A percentile compares a stretch with the other conserved stretches of the same genome.
phyloP scores from a whole-genome alignment of 2,329 filamentous ascomycete species.

The Neofusicoccum umdonicola region DNA sequence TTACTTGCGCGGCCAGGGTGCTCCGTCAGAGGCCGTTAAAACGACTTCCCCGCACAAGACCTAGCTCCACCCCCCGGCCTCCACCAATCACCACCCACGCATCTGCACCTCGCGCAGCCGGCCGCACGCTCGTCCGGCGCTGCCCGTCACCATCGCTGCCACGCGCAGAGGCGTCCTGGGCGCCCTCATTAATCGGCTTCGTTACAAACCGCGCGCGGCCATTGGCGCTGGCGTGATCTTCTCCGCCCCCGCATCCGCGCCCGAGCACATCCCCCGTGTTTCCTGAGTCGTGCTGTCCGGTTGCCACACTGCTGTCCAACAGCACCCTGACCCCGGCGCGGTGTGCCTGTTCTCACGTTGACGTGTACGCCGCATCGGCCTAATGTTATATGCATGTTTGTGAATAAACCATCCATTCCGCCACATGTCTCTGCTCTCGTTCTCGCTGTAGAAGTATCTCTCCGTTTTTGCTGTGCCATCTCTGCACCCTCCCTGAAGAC shows the following conservation, averaged over 20 bases:
- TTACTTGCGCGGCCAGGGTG: constrained; percentile 6
- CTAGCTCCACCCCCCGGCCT: background rate
- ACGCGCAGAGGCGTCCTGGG: background rate
- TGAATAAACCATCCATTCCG: too few relatives aligned
- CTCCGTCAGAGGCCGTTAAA: background rate
- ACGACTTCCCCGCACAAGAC: constrained; percentile 11
- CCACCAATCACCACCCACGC: constrained; percentile 2
- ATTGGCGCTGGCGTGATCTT: background rate
- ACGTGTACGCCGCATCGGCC: too few relatives aligned
- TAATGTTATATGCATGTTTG: too few relatives aligned
- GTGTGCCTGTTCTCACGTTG: background rate
- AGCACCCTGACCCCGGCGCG: background rate
- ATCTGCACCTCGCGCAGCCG: background rate
- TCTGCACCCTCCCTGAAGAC: background rate
- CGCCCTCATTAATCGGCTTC: background rate
- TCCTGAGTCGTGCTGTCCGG: background rate
- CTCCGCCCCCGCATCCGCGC: constrained; percentile 9
- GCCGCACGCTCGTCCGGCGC: constrained; percentile 3
- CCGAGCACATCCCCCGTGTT: constrained; percentile 10
- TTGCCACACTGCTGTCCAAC: background rate
- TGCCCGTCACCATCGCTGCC: constrained; percentile 5
- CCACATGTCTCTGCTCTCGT: background rate
- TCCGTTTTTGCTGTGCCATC: background rate
- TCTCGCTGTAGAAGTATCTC: background rate
- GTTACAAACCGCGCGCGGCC: background rate